phyloP scores from a whole-genome alignment of 1,139 yeast genomes.

The Zygoascus hellenicus region DNA sequence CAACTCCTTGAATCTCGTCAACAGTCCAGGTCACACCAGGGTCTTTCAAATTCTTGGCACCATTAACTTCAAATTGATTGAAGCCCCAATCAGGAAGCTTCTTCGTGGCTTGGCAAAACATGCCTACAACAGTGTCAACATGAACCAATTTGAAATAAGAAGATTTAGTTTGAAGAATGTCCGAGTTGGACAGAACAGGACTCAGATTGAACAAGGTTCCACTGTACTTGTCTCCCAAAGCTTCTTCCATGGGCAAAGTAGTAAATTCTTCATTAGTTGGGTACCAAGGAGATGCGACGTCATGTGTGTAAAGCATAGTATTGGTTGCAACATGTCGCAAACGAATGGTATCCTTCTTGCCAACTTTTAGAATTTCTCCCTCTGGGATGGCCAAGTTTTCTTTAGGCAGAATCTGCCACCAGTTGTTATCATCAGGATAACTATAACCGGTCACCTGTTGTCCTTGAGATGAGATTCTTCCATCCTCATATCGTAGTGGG shows the following conservation, averaged over 20 bases:
- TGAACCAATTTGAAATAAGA: conserved; percentile 68
- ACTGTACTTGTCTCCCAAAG: conserved; percentile 52
- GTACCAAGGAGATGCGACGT: conserved; percentile 91
- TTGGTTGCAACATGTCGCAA: conserved; percentile 78
- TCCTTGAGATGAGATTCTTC: conserved; percentile 90
- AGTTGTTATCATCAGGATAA: conserved; percentile 48
- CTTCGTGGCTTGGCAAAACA: conserved; percentile 90
- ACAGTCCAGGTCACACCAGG: conserved; percentile 67
- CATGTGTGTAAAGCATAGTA: conserved; percentile 79
- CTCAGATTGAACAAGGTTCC: conserved; percentile 78
- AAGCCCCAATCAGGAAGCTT: conserved; percentile 92
- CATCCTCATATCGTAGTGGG: conserved; percentile 93
- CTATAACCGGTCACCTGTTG: conserved; percentile 84
- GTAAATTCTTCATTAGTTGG: conserved; percentile 92
- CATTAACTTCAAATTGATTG: conserved; percentile 88
- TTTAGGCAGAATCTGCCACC: conserved; percentile 83
- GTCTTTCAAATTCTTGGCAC: conserved; percentile 75
- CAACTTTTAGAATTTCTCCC: conserved; percentile 40
- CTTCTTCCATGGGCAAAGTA: conserved; percentile 56
- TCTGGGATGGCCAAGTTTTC: conserved; percentile 46
- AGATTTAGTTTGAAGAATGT: conserved; percentile 61
- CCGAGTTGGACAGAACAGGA: conserved; percentile 46
- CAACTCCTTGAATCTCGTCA: conserved; percentile 63
- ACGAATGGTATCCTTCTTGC: conserved; percentile 49
- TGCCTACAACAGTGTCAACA: conserved; percentile 79